Evolutionary conservation across 2,329 filamentous ascomycete species (phyloP).

Genomic region (Albophoma yamanashiensis): DNA sequence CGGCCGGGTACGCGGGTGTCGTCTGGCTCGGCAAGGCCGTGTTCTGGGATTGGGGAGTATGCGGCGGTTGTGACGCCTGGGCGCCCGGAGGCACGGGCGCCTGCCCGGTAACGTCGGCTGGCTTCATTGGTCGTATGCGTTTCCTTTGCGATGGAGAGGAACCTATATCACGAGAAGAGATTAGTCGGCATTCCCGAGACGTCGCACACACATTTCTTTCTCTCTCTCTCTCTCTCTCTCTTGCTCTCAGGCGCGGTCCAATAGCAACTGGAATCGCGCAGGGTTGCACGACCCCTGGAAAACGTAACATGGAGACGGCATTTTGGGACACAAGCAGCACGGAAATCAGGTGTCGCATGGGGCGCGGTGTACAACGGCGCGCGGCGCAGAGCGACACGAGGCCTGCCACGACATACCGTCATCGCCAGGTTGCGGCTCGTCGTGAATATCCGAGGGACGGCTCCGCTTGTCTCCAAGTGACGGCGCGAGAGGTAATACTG

Average conservation of each 20-base stretch:
- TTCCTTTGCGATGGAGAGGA: constrained; percentile 39
- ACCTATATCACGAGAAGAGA: constrained; percentile 21
- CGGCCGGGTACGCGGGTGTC: constrained; percentile 27
- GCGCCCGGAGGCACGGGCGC: constrained; percentile 32
- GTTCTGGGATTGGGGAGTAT: constrained; percentile 43
- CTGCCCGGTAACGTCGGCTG: constrained; percentile 47
- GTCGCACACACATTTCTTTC: neutral
- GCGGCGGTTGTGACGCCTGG: constrained; percentile 34
- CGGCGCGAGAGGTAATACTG: constrained; percentile 41
- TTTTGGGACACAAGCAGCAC: neutral
- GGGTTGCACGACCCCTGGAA: neutral
- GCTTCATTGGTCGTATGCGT: constrained; percentile 53
- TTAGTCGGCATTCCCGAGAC: neutral
- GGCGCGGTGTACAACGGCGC: neutral
- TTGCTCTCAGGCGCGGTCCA: neutral
- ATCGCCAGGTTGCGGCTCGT: constrained; percentile 44
- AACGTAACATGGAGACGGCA: neutral
- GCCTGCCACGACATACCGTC: constrained; percentile 54
- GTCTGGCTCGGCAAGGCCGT: constrained; percentile 32
- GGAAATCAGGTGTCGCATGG: neutral
- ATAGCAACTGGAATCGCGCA: neutral
- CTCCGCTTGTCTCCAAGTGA: constrained; percentile 68
- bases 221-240: neutral
- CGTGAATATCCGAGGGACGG: constrained; percentile 61
- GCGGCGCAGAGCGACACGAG: constrained; percentile 12